These are phyloP conservation scores for Plasmopara halstedii DNA, from an alignment of 352 stramenopile species.

Conservation along the genomic window DNA sequence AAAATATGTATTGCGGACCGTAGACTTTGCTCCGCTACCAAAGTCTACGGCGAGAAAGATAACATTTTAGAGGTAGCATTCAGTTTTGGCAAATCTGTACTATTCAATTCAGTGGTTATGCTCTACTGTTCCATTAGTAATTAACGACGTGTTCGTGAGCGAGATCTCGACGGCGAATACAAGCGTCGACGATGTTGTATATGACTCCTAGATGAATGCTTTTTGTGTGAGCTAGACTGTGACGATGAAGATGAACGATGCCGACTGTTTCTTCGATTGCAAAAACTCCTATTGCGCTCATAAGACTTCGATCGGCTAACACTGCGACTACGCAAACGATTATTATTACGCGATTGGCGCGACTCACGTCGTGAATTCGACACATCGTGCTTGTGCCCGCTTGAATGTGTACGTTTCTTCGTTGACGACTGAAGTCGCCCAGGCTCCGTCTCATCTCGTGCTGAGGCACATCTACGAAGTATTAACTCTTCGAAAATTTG, in stretches of 20 bases:
- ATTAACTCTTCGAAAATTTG: constrained; percentile 23
- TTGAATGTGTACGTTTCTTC: constrained; percentile 1
- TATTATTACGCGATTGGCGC: constrained; percentile 9
- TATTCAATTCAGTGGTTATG: too few species aligned
- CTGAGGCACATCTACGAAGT: not conserved
- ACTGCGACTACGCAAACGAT: constrained; percentile 15
- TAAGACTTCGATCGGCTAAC: constrained; percentile 14
- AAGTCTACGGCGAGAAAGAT: constrained; percentile 19
- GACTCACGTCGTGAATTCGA: constrained; percentile 10
- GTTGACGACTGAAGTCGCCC: constrained; percentile 7
- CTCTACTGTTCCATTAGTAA: not conserved
- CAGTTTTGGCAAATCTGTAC: constrained; percentile 26
- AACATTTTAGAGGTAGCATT: constrained; percentile 25
- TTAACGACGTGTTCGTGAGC: constrained; percentile 20
- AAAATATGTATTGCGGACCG: constrained; percentile 79
- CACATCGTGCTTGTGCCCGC: not conserved
- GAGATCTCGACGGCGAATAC: constrained; percentile 23
- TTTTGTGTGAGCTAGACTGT: constrained; percentile 24
- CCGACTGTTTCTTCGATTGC: constrained; percentile 12
- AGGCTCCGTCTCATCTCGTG: not conserved
- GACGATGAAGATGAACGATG: constrained; percentile 29
- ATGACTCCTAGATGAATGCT: constrained; percentile 8
- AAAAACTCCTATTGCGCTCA: constrained; percentile 7
- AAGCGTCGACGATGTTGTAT: constrained; percentile 11
- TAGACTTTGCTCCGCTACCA: constrained; percentile 51